These are phyloP conservation scores for Pulveroboletus frians DNA, from an alignment of 768 basidiomycete species.

Conservation along the genomic window DNA sequence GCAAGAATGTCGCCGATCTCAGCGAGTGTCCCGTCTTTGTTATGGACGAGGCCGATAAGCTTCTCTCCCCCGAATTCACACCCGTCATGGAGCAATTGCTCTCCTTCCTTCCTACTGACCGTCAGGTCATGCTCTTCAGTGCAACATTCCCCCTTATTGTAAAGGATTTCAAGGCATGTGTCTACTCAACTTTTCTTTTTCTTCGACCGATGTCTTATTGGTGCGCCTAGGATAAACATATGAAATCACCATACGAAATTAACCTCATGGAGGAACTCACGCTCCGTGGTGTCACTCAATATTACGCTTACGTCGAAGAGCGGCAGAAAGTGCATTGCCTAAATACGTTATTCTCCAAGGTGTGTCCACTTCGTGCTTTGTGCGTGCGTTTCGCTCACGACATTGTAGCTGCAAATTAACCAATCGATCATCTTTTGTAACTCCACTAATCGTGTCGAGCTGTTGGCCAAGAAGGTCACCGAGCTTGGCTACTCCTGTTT, in stretches of 20 bases:
- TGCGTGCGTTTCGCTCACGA: constrained; percentile 2
- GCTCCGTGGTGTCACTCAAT: constrained; percentile 96
- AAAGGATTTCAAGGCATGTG: constrained; percentile 90
- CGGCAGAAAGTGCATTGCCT: constrained; percentile 99
- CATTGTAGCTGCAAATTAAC: constrained; percentile 92
- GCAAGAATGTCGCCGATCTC: constrained; percentile 90
- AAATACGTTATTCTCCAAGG: constrained; percentile 99
- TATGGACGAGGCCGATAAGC: constrained; percentile 99
- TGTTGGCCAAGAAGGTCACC: constrained; percentile 98
- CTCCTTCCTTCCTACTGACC: constrained; percentile 71
- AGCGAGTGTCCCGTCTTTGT: constrained; percentile 94
- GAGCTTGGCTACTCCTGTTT: constrained; percentile 99
- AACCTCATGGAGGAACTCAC: constrained; percentile 99
- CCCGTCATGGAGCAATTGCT: constrained; percentile 98
- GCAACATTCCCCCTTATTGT: constrained; percentile 99
- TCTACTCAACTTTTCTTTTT: neutral
- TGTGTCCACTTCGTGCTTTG: constrained; percentile 24
- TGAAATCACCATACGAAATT: constrained; percentile 93
- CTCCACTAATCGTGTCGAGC: constrained; percentile 98
- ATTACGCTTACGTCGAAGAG: constrained; percentile 99
- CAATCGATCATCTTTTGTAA: constrained; percentile 99
- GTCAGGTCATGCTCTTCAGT: constrained; percentile 99
- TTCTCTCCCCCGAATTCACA: constrained; percentile 94
- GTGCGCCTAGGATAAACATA: constrained; percentile 78
- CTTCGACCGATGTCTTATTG: constrained; percentile 6